A percentile compares a stretch with the other conserved stretches of the same genome.
Evolutionary conservation across 768 basidiomycete species (phyloP).

Genomic region (Mycena vitilis): DNA sequence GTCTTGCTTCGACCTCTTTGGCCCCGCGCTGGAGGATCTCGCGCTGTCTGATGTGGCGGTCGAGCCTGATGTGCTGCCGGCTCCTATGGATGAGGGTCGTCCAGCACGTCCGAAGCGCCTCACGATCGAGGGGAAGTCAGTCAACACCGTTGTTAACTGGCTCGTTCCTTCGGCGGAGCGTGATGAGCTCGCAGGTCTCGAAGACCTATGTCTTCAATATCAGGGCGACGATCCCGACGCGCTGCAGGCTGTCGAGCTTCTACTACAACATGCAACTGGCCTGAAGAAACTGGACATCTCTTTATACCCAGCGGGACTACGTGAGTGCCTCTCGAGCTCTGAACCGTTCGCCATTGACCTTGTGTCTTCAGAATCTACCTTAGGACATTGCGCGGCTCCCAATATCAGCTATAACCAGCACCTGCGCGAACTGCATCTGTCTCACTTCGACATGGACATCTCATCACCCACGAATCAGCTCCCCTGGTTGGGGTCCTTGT

Average conservation of each 20-base stretch:
- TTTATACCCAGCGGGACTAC: conserved; percentile 18
- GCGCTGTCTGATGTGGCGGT: conserved; percentile 24
- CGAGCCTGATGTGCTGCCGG: conserved; percentile 17
- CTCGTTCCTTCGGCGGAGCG: conserved; percentile 22
- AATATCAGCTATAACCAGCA: conserved; percentile 26
- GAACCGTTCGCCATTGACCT: not conserved
- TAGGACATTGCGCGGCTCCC: conserved; percentile 9
- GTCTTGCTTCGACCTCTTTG: conserved; percentile 22
- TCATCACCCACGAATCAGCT: conserved; percentile 31
- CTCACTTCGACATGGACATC: conserved; percentile 26
- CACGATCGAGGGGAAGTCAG: conserved; percentile 22
- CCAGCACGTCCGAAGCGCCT: conserved; percentile 12
- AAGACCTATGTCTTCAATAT: conserved; percentile 17
- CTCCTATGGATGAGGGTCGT: not conserved
- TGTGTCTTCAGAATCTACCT: not conserved
- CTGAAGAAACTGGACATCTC: conserved; percentile 23
- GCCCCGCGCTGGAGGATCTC: conserved; percentile 15
- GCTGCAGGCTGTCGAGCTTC: conserved; percentile 17
- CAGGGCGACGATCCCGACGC: conserved; percentile 12
- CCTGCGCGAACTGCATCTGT: conserved; percentile 22
- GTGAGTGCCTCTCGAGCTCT: not conserved
- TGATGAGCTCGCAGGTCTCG: conserved; percentile 20
- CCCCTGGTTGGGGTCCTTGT: conserved; percentile 19
- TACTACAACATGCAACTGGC: conserved; percentile 18
- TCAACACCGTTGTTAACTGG: conserved; percentile 22